phyloP scores from a whole-genome alignment of 1,284 basidiomycete genomes.

The Sporisorium exsertum region DNA sequence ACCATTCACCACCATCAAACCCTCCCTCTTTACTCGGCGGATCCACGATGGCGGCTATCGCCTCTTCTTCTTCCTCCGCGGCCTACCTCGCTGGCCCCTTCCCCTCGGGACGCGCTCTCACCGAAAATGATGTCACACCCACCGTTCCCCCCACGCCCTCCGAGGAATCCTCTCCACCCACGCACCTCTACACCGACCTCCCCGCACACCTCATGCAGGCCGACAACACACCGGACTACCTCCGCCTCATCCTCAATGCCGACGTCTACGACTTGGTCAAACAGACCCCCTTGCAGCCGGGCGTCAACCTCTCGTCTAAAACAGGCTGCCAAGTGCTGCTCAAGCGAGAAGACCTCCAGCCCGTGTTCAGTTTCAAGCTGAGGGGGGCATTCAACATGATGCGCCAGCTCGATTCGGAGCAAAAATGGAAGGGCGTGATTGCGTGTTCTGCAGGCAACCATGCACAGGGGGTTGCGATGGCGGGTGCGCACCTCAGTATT shows the following conservation, averaged over 20 bases:
- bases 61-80: conserved; percentile 15
- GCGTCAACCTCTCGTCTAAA: conserved; percentile 84
- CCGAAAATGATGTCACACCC: conserved; percentile 33
- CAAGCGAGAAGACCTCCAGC: conserved; percentile 93
- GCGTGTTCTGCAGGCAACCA: conserved; percentile 99
- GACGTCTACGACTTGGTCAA: conserved; percentile 94
- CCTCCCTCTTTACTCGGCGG: background rate
- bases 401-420: conserved; percentile 86
- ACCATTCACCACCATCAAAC: background rate
- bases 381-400: conserved; percentile 99
- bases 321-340: conserved; percentile 94
- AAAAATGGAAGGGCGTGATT: conserved; percentile 96
- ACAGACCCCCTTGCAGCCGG: conserved; percentile 89
- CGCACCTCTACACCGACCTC: conserved; percentile 76
- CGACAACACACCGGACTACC: conserved; percentile 86
- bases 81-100: conserved; percentile 51
- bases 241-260: conserved; percentile 89
- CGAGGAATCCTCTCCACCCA: conserved; percentile 25
- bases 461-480: conserved; percentile 96
- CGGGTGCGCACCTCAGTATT: conserved; percentile 84
- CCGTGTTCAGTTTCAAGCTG: conserved; percentile 96
- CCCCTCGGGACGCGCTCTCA: conserved; percentile 44
- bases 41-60: conserved; percentile 8
- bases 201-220: conserved; percentile 77
- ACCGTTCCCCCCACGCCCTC: conserved; percentile 35